Base-by-base conservation (phyloP, 2,329 filamentous ascomycete species). In the Raffaelea arxii region DNA sequence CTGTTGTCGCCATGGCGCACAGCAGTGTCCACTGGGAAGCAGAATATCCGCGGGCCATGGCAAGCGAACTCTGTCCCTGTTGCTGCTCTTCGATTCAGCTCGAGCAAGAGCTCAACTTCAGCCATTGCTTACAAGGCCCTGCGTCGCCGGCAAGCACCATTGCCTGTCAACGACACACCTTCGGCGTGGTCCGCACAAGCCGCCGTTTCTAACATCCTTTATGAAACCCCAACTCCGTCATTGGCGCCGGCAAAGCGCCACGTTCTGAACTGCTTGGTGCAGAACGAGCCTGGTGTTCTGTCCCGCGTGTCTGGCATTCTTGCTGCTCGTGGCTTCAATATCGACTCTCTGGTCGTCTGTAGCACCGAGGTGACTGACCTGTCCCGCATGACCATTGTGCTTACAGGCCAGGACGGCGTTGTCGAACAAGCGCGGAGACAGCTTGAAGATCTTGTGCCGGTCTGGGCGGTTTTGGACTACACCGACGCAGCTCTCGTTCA, bases 381-480 rank as follows among this genome's bases (percentile, higher is more conserved):
- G 45, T 95, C 88, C 27, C 89, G 92, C 62, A 98, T 98, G 92
- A 98, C 92, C 48, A 97, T 98, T 60, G 92, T 98, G 54, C 76
- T 98, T 44, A 89, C 89, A 47, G 92, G 92, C 14, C 90, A 96
- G 68, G 92, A 97, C 59, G 91, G 91, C 46, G 91, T 97, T 30
- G 89, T 98, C 24, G 92, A 98, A 74, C 92, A 98, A 70, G 92
- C 92, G 47, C 81, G 92, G 53, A 78, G 92, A 53, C 92, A 98
- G 70, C 74, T 98, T 47, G 92, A 98, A 68, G 92, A 98, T 60
- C 73, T 98, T 43, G 92, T 98, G 22, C 92, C 92, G 22, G 92
- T 98, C 49, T 98, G 92, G 92, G 92, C 92, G 45, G 92, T 98
- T 27, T 72, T 98, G 48, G 92, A 98, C 69, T 98, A 98, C 70